Base-by-base conservation (phyloP, 495 filamentous ascomycete species). In the Cladorrhinum samala region DNA sequence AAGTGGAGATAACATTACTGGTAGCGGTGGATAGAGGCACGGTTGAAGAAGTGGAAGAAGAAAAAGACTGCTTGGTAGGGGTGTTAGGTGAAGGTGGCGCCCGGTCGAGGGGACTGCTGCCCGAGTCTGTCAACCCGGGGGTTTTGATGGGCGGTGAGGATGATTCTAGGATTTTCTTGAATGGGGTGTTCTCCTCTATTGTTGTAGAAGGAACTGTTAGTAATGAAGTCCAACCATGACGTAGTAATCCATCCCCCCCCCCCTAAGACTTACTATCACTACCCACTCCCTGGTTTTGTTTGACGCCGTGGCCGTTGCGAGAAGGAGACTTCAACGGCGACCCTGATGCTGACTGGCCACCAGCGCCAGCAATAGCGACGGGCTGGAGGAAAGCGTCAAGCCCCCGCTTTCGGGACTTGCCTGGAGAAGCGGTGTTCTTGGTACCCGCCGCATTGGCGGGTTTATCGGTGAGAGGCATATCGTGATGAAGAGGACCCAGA, bases 101-200 rank as follows among this genome's bases (percentile, higher is more conserved):
- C 2, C 43, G 16, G 21, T 57, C 49, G 2, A 65, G 56, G 7
- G 67, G 67, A 46, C 67, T 68, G 47, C 66, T 69, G 25, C 62
- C 64, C n/a, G 65, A 56, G 2, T 68, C 69, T 13, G 66, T 67
- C 53, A 67, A 46, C 24, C 44, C 55, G 6, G 69, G 66, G 23
- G 63, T 69, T 36, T 56, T 58, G 7, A 37, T 49, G 3, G 64
- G 63, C 6, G 66, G 48, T 13, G 64, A 59, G 2, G 52, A 40
- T 52, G 30, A 37, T 45, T 14, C 24, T 20, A 18, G 38, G n/a
- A 41, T 2, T 13, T 37, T 25, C 16, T 44, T 41, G 16, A 46
- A 52, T 0, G 42, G 50, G 7, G 46, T 47, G 23, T 49, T 49
- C 39, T 65, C 64, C 38, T 64, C 59, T 51, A 61, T 58, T 65